Evolutionary conservation across 78 protist species (phyloP).

Genomic region (Polysphondylium violaceum): DNA sequence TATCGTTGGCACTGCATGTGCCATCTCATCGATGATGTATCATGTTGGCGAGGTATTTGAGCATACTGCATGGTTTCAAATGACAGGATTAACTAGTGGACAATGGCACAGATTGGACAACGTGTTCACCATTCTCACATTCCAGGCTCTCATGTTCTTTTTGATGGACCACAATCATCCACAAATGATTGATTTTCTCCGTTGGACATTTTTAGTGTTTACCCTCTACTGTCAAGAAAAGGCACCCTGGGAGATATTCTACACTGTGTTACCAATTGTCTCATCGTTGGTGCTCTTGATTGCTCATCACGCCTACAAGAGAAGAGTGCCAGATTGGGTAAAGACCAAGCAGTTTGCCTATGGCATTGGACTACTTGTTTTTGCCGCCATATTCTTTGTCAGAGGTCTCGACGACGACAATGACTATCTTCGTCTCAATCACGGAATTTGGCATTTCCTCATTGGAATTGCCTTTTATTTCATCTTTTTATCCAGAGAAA

Average conservation of each 20-base stretch:
- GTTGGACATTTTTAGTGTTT: constrained; percentile 69
- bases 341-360: constrained; percentile 26
- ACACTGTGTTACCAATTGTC: constrained; percentile 58
- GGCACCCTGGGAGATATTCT: constrained; percentile 61
- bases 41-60: constrained; percentile 73
- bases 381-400: constrained; percentile 70
- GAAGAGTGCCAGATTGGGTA: constrained; percentile 52
- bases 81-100: constrained; percentile 50
- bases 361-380: constrained; percentile 29
- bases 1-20: constrained; percentile 63
- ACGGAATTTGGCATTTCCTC: constrained; percentile 80
- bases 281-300: constrained; percentile 3
- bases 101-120: constrained; percentile 83
- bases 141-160: constrained; percentile 62
- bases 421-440: constrained; percentile 72
- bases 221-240: constrained; percentile 66
- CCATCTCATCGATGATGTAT: constrained; percentile 67
- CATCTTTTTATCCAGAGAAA: constrained; percentile 60
- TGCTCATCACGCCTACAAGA: background rate
- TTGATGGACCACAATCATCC: constrained; percentile 46
- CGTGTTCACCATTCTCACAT: constrained; percentile 57
- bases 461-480: constrained; percentile 50
- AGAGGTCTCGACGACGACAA: constrained; percentile 79
- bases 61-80: constrained; percentile 56
- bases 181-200: constrained; percentile 33